Evolutionary conservation across 768 basidiomycete species (phyloP).

Genomic region (Hortiboletus flavorubellus): DNA sequence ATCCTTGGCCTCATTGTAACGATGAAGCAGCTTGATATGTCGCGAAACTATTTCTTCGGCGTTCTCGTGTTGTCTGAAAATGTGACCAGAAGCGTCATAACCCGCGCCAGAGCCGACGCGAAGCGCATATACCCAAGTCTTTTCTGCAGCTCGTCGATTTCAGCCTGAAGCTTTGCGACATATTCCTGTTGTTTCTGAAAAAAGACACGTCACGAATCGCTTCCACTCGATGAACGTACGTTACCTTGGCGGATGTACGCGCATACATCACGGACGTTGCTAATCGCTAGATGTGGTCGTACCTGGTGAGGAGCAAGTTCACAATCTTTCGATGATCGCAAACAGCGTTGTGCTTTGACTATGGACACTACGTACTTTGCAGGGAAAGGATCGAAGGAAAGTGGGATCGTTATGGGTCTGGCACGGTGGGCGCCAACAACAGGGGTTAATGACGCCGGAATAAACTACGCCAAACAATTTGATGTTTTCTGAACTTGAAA

Average conservation of each 20-base stretch:
- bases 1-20: constrained; percentile 81
- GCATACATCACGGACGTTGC: constrained; percentile 24
- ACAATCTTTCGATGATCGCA: neutral
- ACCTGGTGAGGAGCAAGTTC: neutral
- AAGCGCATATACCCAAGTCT: constrained; percentile 40
- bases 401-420: no score
- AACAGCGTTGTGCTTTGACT: neutral
- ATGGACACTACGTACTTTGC: no score
- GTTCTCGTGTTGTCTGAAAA: constrained; percentile 40
- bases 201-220: neutral
- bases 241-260: constrained; percentile 29
- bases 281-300: neutral
- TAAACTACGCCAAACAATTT: constrained; percentile 14
- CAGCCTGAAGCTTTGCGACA: constrained; percentile 44
- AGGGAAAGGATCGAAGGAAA: neutral
- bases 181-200: constrained; percentile 51
- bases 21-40: constrained; percentile 70
- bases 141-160: constrained; percentile 46
- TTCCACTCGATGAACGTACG: neutral
- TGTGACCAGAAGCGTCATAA: neutral
- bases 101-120: neutral
- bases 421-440: neutral
- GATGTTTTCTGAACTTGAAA: no score
- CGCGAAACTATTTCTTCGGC: constrained; percentile 57
- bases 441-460: constrained; percentile 5